Percentiles rank a stretch among this genome's conserved stretches.
phyloP scores from a whole-genome alignment of 257 asterid species.

The Coffea canephora region DNA sequence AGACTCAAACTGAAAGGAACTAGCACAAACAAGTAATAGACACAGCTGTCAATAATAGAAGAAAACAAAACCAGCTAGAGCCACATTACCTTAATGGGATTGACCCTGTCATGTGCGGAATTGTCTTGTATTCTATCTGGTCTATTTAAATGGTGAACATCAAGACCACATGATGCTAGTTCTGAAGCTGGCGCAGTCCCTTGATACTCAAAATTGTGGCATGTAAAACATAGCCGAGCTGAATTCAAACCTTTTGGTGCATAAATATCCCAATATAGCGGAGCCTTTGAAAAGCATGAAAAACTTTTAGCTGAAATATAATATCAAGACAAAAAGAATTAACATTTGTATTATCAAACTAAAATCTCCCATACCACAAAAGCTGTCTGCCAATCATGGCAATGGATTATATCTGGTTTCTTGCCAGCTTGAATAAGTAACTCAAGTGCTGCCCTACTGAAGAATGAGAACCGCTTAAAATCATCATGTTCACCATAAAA shows the following conservation, averaged over 20 bases:
- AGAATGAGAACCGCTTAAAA: slow-evolving; percentile 95
- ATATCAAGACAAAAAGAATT: slow-evolving; percentile 11
- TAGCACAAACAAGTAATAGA: slow-evolving; percentile 4
- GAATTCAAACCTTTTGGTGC: slow-evolving; percentile 84
- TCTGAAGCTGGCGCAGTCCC: slow-evolving; percentile 84
- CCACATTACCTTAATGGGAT: slow-evolving; percentile 73
- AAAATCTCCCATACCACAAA: slow-evolving; percentile 61
- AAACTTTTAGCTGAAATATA: slow-evolving; percentile 2
- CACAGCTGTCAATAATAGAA: slow-evolving; percentile 7
- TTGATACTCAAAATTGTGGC: slow-evolving; percentile 99
- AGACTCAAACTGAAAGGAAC: not conserved
- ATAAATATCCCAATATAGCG: slow-evolving; percentile 94
- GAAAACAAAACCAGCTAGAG: slow-evolving; percentile 9
- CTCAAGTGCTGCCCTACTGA: slow-evolving; percentile 99
- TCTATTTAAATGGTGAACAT: slow-evolving; percentile 72
- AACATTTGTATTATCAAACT: slow-evolving; percentile 3
- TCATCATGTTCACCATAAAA: slow-evolving; percentile 88
- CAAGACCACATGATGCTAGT: slow-evolving; percentile 93
- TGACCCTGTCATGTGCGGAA: slow-evolving; percentile 68
- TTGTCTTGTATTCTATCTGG: slow-evolving; percentile 98
- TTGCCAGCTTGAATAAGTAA: slow-evolving; percentile 83
- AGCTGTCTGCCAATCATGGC: slow-evolving; percentile 99
- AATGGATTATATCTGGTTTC: slow-evolving; percentile 87
- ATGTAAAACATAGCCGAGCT: slow-evolving; percentile 94
- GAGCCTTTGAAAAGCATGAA: slow-evolving; percentile 60